Evolutionary conservation across 768 basidiomycete genomes (phyloP).

Genomic region (Aureoboletus auriporus): DNA sequence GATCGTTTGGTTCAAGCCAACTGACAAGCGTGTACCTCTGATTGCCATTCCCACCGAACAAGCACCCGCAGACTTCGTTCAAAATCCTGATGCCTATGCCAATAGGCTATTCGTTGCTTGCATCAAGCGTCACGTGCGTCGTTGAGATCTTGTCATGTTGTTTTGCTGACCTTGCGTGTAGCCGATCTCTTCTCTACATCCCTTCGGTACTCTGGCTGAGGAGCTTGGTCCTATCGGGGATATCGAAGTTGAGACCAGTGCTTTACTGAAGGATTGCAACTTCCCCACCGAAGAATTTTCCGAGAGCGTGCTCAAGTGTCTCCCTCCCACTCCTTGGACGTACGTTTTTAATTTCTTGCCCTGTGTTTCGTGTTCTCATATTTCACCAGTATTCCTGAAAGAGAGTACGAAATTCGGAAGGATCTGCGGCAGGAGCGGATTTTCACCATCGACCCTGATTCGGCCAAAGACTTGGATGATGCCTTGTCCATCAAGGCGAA

Average conservation of each 20-base stretch:
- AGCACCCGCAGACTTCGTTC: slow-evolving; percentile 93
- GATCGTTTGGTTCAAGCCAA: slow-evolving; percentile 99
- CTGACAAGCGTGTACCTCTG: slow-evolving; percentile 96
- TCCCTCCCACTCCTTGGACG: slow-evolving; percentile 95
- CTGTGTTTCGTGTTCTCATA: slow-evolving; percentile 9
- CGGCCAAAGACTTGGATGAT: slow-evolving; percentile 92
- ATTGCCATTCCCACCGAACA: slow-evolving; percentile 99
- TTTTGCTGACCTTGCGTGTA: slow-evolving; percentile 30
- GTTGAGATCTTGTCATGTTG: slow-evolving; percentile 5
- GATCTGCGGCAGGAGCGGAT: slow-evolving; percentile 82
- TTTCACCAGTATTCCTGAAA: slow-evolving; percentile 70
- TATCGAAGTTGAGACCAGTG: slow-evolving; percentile 96
- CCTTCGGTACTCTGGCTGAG: slow-evolving; percentile 96
- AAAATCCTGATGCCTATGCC: slow-evolving; percentile 87
- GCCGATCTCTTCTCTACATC: slow-evolving; percentile 96
- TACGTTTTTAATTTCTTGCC: slow-evolving; percentile 34
- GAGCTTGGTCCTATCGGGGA: slow-evolving; percentile 99
- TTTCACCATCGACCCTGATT: slow-evolving; percentile 90
- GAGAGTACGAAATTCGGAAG: slow-evolving; percentile 82
- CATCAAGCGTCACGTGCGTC: slow-evolving; percentile 92
- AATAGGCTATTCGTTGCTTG: slow-evolving; percentile 94
- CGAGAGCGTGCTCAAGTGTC: slow-evolving; percentile 90
- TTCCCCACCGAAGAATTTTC: slow-evolving; percentile 98
- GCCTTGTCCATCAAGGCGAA: slow-evolving; percentile 86
- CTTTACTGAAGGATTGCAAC: slow-evolving; percentile 96